phyloP scores from a whole-genome alignment of 2,329 filamentous ascomycete genomes.

The Trichophaea hybrida region DNA sequence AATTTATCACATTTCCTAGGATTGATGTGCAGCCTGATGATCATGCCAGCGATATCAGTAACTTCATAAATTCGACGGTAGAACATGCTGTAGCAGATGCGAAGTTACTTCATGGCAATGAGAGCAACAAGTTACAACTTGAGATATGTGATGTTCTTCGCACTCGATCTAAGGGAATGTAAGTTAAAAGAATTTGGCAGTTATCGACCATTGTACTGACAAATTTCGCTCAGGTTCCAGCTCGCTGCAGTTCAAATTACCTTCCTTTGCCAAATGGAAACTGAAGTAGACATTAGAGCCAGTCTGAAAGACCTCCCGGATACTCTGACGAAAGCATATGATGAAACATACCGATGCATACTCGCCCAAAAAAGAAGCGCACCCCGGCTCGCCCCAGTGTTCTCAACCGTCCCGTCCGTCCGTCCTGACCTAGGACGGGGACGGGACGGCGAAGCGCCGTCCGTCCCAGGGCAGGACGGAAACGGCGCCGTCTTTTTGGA shows the following conservation, averaged over 20 bases:
- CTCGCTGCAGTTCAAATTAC: constrained; percentile 16
- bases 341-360: constrained; percentile 8
- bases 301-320: constrained; percentile 9
- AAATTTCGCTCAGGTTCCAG: constrained; percentile 7
- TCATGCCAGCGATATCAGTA: neutral
- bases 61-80: neutral
- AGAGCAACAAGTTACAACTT: neutral
- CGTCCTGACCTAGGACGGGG: too few relatives aligned
- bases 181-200: neutral
- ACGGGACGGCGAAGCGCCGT: too few relatives aligned
- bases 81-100: neutral
- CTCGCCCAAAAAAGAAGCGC: neutral
- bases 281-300: constrained; percentile 3
- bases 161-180: constrained; percentile 14
- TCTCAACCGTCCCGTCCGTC: too few relatives aligned
- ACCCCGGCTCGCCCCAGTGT: too few relatives aligned
- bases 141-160: constrained; percentile 5
- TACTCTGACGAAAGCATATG: constrained; percentile 8
- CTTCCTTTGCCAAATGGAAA: constrained; percentile 5
- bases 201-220: neutral
- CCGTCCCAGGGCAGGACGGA: too few relatives aligned
- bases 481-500: too few relatives aligned
- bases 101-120: constrained; percentile 6
- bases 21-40: constrained; percentile 2
- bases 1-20: neutral